phyloP scores from a whole-genome alignment of 768 basidiomycete species.

The Tulasnella sp. region DNA sequence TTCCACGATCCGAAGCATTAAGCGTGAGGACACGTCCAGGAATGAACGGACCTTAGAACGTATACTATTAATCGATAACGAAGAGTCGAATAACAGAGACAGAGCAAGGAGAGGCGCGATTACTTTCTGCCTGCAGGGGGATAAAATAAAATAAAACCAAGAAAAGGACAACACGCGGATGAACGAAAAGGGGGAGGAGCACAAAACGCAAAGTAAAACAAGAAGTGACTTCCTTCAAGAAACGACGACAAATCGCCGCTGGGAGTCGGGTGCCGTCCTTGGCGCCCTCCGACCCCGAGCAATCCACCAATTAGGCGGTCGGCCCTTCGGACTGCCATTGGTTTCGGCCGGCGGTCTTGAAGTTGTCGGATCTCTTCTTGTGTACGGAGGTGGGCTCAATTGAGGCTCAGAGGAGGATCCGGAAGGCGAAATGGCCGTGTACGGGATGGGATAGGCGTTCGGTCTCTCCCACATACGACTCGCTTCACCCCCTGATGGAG shows the following conservation, averaged over 20 bases:
- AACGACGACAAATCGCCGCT: background rate
- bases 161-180: background rate
- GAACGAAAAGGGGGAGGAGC: background rate
- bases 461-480: constrained; percentile 7
- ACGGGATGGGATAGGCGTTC: constrained; percentile 12
- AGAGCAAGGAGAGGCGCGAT: background rate
- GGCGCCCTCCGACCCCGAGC: background rate
- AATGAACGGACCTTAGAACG: background rate
- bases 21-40: background rate
- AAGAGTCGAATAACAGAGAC: background rate
- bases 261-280: background rate
- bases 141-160: background rate
- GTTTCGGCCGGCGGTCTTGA: background rate
- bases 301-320: background rate
- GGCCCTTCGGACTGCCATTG: background rate
- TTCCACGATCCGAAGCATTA: background rate
- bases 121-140: background rate
- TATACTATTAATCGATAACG: background rate
- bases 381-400: constrained; percentile 5
- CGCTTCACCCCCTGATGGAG: background rate
- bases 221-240: background rate
- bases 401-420: background rate
- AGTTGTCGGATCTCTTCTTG: background rate
- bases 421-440: background rate
- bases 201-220: background rate